Conservation (phyloP, 2,329 filamentous ascomycete genomes). For the Fusarium nematophilum region DNA sequence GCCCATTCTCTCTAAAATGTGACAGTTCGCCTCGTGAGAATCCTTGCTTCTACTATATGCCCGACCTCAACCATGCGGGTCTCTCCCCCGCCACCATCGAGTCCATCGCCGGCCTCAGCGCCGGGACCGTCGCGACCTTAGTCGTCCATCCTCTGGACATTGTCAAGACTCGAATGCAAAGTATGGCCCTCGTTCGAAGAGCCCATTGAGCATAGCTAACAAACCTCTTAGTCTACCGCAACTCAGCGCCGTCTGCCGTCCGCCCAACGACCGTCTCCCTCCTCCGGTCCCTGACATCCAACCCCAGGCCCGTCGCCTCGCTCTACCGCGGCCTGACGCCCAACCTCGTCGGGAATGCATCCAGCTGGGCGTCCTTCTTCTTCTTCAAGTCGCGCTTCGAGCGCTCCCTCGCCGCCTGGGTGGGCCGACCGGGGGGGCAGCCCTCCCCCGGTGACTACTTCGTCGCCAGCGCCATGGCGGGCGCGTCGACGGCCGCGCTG, state of each 20-base stretch:
- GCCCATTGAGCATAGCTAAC: constrained; percentile 5
- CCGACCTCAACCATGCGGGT: constrained; percentile 63
- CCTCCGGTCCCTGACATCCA: constrained; percentile 60
- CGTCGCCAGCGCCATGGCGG: constrained; percentile 75
- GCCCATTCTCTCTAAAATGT: constrained; percentile 35
- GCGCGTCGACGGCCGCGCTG: constrained; percentile 79
- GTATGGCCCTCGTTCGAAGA: constrained; percentile 57
- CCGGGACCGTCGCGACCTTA: constrained; percentile 87
- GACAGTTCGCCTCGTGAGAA: constrained; percentile 30
- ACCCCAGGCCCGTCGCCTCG: constrained; percentile 70
- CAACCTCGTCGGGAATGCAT: constrained; percentile 90
- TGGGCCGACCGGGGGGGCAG: constrained; percentile 16
- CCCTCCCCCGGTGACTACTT: constrained; percentile 79
- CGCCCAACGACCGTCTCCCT: constrained; percentile 63
- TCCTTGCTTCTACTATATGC: constrained; percentile 53
- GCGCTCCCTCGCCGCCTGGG: constrained; percentile 52
- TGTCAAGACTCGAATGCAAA: constrained; percentile 95
- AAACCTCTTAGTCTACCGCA: constrained; percentile 60
- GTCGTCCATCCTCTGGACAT: constrained; percentile 93
- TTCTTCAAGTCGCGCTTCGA: constrained; percentile 74
- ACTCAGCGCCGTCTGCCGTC: constrained; percentile 50
- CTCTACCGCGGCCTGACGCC: constrained; percentile 92
- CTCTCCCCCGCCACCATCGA: constrained; percentile 85
- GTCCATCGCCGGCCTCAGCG: constrained; percentile 88
- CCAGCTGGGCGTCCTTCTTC: constrained; percentile 94